Evolutionary conservation across 352 stramenopile genomes (phyloP).

Genomic region (Pythium folliculosum): DNA sequence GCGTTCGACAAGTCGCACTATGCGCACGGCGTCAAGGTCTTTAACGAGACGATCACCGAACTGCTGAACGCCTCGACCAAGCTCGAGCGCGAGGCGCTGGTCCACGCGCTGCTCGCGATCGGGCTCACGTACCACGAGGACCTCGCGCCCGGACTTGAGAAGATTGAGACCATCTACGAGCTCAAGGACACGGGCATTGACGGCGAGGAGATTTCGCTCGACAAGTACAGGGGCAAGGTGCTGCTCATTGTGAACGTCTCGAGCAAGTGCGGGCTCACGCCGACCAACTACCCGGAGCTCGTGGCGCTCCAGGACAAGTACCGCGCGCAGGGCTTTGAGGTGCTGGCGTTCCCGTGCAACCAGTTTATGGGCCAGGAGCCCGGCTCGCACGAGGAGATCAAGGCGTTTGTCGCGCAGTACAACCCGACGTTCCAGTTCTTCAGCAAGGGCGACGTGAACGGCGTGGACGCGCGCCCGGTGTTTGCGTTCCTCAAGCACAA

Average conservation of each 20-base stretch:
- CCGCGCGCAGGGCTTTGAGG: slow-evolving; percentile 46
- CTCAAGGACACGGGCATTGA: slow-evolving; percentile 64
- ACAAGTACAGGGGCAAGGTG: slow-evolving; percentile 41
- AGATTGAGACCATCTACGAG: slow-evolving; percentile 71
- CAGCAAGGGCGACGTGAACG: slow-evolving; percentile 87
- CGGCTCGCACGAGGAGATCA: slow-evolving; percentile 51
- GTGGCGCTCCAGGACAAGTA: slow-evolving; percentile 48
- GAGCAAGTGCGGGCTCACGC: slow-evolving; percentile 26
- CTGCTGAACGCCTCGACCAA: slow-evolving; percentile 40
- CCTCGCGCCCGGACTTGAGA: slow-evolving; percentile 32
- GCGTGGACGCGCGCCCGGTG: slow-evolving; percentile 68
- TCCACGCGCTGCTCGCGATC: slow-evolving; percentile 48
- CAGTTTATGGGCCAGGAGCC: slow-evolving; percentile 86
- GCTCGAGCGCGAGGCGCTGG: slow-evolving; percentile 46
- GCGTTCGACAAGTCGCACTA: slow-evolving; percentile 33
- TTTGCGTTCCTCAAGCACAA: slow-evolving; percentile 84
- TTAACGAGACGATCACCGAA: slow-evolving; percentile 30
- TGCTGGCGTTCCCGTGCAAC: slow-evolving; percentile 86
- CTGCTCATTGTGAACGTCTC: slow-evolving; percentile 31
- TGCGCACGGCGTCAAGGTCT: slow-evolving; percentile 50
- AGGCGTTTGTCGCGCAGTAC: slow-evolving; percentile 63
- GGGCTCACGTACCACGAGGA: slow-evolving; percentile 52
- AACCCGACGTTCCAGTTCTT: slow-evolving; percentile 51
- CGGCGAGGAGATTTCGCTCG: slow-evolving; percentile 61
- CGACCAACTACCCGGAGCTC: slow-evolving; percentile 73